Conservation (phyloP, 2,329 filamentous ascomycete genomes). For the Neurospora crassa region DNA sequence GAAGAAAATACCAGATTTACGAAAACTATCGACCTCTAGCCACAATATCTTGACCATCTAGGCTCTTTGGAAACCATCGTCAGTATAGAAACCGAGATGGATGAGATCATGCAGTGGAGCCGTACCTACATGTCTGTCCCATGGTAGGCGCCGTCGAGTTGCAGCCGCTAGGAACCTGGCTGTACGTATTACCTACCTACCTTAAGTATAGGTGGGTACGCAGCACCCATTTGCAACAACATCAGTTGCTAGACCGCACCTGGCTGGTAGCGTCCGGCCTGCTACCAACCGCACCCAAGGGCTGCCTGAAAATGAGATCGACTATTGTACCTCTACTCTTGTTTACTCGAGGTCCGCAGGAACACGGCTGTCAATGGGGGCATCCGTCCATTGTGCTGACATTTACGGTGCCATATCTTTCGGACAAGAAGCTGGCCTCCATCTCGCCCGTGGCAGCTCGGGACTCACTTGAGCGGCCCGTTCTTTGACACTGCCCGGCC, state of each 20-base stretch:
- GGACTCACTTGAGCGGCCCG: conserved; percentile 12
- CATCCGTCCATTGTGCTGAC: conserved; percentile 10
- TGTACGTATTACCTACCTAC: background rate
- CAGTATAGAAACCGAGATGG: background rate
- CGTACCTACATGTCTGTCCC: background rate
- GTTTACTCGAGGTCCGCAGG: background rate
- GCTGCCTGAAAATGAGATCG: conserved; percentile 15
- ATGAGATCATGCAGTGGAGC: background rate
- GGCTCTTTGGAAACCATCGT: background rate
- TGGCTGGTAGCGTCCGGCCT: background rate
- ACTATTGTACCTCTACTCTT: conserved; percentile 2
- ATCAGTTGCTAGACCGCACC: background rate
- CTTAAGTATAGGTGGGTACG: background rate
- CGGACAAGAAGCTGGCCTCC: background rate
- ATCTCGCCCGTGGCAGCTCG: conserved; percentile 2
- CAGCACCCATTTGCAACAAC: background rate
- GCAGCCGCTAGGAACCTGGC: background rate
- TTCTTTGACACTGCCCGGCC: conserved; percentile 14
- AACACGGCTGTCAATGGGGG: conserved; percentile 14
- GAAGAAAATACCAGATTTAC: too few relatives aligned
- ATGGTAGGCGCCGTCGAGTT: background rate
- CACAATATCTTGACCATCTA: background rate
- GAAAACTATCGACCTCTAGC: too few relatives aligned
- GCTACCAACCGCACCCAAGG: background rate
- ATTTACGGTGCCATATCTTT: background rate